A percentile compares a stretch with the other conserved stretches of the same genome.
Evolutionary conservation across 2,329 filamentous ascomycete genomes (phyloP).

Genomic region (Rosellinia necatrix): DNA sequence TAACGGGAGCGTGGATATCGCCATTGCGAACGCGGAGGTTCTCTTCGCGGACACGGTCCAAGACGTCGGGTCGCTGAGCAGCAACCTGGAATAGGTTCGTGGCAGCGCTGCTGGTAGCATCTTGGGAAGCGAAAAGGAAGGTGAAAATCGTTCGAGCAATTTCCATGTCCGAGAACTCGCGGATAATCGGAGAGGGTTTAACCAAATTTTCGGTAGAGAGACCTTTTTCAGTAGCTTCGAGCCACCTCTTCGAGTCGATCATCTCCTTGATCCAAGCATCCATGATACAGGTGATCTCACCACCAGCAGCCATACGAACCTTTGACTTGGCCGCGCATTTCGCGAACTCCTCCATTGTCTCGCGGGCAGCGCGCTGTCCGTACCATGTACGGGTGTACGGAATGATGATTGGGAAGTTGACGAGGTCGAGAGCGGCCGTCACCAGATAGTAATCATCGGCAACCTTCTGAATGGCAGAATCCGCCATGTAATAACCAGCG

Average conservation of each 20-base stretch:
- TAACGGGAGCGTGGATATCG: slow-evolving; percentile 70
- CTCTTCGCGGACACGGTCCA: slow-evolving; percentile 90
- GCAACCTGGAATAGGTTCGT: slow-evolving; percentile 96
- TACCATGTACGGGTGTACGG: slow-evolving; percentile 97
- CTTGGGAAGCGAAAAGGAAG: slow-evolving; percentile 96
- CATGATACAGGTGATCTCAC: slow-evolving; percentile 88
- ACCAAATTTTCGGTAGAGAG: slow-evolving; percentile 68
- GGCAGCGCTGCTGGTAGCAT: slow-evolving; percentile 89
- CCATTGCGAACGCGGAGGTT: slow-evolving; percentile 79
- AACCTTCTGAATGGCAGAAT: slow-evolving; percentile 89
- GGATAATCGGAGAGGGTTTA: slow-evolving; percentile 82
- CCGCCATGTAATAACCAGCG: slow-evolving; percentile 91
- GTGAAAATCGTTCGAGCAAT: slow-evolving; percentile 94
- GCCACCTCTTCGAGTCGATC: slow-evolving; percentile 82
- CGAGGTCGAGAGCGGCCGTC: slow-evolving; percentile 91
- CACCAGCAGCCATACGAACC: slow-evolving; percentile 86
- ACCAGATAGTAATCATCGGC: slow-evolving; percentile 97
- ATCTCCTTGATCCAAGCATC: slow-evolving; percentile 92
- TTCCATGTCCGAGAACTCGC: slow-evolving; percentile 87
- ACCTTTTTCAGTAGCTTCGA: slow-evolving; percentile 76
- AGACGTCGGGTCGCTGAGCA: slow-evolving; percentile 89
- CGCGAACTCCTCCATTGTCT: slow-evolving; percentile 86
- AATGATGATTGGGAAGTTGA: slow-evolving; percentile 97
- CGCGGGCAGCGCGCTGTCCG: slow-evolving; percentile 92
- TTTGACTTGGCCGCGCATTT: slow-evolving; percentile 94